Base-by-base conservation (phyloP, 2,329 filamentous ascomycete species). In the Alternaria alternata region DNA sequence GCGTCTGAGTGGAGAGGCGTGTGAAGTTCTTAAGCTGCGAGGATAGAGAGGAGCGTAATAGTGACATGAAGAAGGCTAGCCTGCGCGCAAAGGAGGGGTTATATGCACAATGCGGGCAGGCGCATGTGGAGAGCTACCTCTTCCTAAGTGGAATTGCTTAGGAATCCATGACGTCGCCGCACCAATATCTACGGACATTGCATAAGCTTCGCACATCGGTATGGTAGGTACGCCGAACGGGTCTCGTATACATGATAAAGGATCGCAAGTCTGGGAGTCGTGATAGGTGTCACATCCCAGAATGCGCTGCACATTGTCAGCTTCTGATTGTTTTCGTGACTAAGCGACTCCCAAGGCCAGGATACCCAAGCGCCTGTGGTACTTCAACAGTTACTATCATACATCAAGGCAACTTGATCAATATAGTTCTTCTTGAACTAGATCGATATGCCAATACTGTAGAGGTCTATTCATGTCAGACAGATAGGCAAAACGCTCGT, bases 31-130 rank as follows among this genome's bases (percentile, higher is more conserved):
- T 64, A 9, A 70, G 61, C 53, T 64, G 65, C 54, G 66, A 54
- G 49, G 32, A 66, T 32, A 58, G 58, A 54, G 65, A 51, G 47
- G 63, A 59, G 38, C 64, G 66, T 26, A 65, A 53, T 59, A 69
- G 46, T 63, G 65, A 68, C 71, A 76, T 75, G 30, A 22, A 24
- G 32, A 20, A 24, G 47, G 52, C 44, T 16, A 62, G 53, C 54
- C 26, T 28, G 28, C 32, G 54, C 51, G 24, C 62, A 48, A 60
- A 64, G 57, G 68, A 72, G 71, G 71, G 71, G 66, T 70, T 69
- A 66, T 67, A 69, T 70, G 54, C 44, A 36, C 18, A 39, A 39
- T 39, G 38, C 38, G 38, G n/a, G 24, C 38, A 44, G 34, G 41
- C 32, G 22, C 22, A 38, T 51, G 41, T 51, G 46, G 51, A 57